Evolutionary conservation across 768 basidiomycete species (phyloP), one percentile per base, ranked within the genome.

Genomic region (Suillus hirtellus): DNA sequence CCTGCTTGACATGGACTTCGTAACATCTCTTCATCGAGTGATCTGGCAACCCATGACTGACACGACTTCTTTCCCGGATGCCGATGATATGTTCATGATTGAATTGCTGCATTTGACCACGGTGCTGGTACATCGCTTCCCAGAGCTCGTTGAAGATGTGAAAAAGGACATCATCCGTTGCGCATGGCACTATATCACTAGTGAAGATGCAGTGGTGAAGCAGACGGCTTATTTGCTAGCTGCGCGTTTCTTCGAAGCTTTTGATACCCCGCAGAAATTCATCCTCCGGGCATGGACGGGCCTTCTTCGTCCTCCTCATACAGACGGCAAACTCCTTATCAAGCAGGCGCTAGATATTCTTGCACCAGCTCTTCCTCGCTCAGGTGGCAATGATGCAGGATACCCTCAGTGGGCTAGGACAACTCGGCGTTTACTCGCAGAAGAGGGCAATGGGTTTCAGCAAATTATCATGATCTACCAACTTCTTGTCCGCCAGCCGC

Each of bases 121-220:
- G 0, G 81, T 94, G 40, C 83, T 99, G 64, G 89, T 99, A 4
- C 91, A 96, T 64, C 83, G 90, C 69, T 95, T 93, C 67, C 84
- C 89, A 2, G 78, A 85, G n/a, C 75, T 93, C n/a, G 81, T 97
- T 49, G 86, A 86, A 63, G 90, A 93, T 52, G 86, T 85, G 43
- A 87, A 91, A 75, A 98, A 95, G 73, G 93, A 96, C 64, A 88
- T 99, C 67, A 95, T 98, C 78, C 92, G 90, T 73, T 90, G 91
- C 63, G 93, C 94, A 21, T 98, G 95, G 95, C 85, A 89, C 69
- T 92, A 89, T 69, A 92, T 96, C 67, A 84, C 83, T 7, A 88
- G 81, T 61, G 93, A 96, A 47, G 97, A 99, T 73, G 84, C 89
- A 6, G 87, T 95, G 21, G 93, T 97, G 70, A 96, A 94, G 74